Evolutionary conservation across 164 flowering plant species (phyloP), one percentile per base, ranked within the genome.

Genomic region (Vitis labrusca): DNA sequence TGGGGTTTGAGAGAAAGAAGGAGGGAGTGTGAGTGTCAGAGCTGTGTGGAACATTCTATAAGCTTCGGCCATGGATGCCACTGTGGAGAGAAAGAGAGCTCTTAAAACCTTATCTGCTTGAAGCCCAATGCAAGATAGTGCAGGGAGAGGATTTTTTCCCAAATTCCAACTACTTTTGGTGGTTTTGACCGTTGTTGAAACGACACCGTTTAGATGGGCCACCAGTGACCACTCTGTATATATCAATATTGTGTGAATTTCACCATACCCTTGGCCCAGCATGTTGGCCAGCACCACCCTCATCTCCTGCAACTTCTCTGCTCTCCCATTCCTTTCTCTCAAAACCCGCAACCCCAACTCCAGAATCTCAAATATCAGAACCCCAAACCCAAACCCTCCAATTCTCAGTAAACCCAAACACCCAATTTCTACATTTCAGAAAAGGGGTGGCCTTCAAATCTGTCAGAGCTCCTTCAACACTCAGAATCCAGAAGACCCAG

Each of bases 31-130:
- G 73, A 6, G 83, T 23, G 14, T 37, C 44, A 37, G 44, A 37
- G 44, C 44, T 37, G 82, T 55, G 32, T 81, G 76, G 64, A 87
- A 51, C 62, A 77, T 62, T 66, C 77, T 76, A 5, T 85, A 85
- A 81, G 81, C 85, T 79, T 86, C 91, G 14, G 83, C 90, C 93
- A 86, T 87, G 76, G 88, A 70, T 54, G 32, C 14, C 23, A 62
- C 51, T 30, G 17, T 68, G 53, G 71, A 27, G 62, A 57, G 73
- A 67, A 60, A 66, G 72, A 27, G 58, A 27, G 16, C 29, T 56
- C 10, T 54, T 1, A 30, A 12, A 12, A 54, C 58, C 75, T 67
- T 63, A 73, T 68, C 72, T 57, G n/a, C 11, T 44, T 29, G 19
- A 30, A 55, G 49, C 44, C 44, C n/a, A 47, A 51, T 8, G 51